A percentile compares a stretch with the other conserved stretches of the same genome.
phyloP scores from a whole-genome alignment of 768 basidiomycete species.

The Rhodotorula graminis region DNA sequence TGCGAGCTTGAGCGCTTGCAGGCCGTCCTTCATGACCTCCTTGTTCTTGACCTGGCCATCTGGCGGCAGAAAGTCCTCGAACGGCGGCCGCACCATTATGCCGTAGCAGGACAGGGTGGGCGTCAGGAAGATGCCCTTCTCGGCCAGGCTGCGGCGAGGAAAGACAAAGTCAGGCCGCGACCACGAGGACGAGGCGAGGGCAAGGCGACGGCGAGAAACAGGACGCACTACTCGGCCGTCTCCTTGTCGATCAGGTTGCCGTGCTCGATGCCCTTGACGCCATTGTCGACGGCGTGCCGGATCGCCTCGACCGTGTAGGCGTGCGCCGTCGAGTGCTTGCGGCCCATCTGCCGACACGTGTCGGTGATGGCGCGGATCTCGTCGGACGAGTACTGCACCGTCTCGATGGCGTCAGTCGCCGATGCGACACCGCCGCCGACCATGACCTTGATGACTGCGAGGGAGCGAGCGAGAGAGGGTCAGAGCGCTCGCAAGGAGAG shows the following conservation, averaged over 20 bases:
- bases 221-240: conserved; percentile 47
- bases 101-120: conserved; percentile 53
- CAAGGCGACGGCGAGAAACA: too few relatives aligned
- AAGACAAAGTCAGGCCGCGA: rapidly evolving
- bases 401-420: conserved; percentile 52
- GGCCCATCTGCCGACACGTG: conserved; percentile 51
- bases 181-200: too few relatives aligned
- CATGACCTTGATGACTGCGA: conserved; percentile 48
- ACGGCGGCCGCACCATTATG: conserved; percentile 51
- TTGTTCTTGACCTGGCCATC: conserved; percentile 50
- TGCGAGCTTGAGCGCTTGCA: conserved; percentile 51
- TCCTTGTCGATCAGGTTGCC: conserved; percentile 51
- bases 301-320: conserved; percentile 50
- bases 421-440: conserved; percentile 51
- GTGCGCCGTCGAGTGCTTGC: conserved; percentile 46
- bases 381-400: conserved; percentile 51
- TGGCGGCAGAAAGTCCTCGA: conserved; percentile 50
- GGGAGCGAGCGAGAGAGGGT: not conserved
- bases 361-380: conserved; percentile 52
- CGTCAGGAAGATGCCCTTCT: conserved; percentile 51
- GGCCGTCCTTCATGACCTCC: conserved; percentile 51
- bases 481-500: too few relatives aligned
- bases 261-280: conserved; percentile 53
- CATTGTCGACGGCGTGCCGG: conserved; percentile 52
- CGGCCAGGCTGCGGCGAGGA: conserved; percentile 46